Evolutionary conservation across 2,329 filamentous ascomycete genomes (phyloP), one percentile per base, ranked within the genome.

Genomic region (Rhinocladiella similis): DNA sequence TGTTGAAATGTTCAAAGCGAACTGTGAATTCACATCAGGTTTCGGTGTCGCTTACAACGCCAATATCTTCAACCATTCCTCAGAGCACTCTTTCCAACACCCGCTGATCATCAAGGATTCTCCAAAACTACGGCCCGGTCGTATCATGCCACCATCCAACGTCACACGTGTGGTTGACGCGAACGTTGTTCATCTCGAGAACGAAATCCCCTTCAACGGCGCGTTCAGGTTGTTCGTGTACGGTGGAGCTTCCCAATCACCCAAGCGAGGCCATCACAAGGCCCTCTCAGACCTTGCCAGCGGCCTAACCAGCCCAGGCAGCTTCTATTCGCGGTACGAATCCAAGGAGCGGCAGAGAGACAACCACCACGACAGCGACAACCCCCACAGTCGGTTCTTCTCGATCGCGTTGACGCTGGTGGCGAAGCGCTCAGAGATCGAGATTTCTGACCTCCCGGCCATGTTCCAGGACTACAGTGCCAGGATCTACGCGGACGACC

Each of bases 1-100:
- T 70, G 84, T 96, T 69, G 88, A 88, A 75, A 91, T 87, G 0
- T 96, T 96, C 80, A 96, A 96, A 72, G 89, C 90, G 55, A 85
- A 86, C 27, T 96, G 91, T 77, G 91, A 94, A 68, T 96, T 96
- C 73, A 96, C 91, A 10, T 91, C 88, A 62, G 92, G 92, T 56
- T 96, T 96, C 70, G 92, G 92, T 58, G 91, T 96, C 19, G 87
- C 86, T 27, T 96, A 96, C 76, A 82, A 86, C 62, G 80, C 88
- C 52, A 97, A 96, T 73, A 74, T 83, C 27, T 80, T 96, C 73
- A 96, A 96, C 75, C 96, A 91, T 90, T 89, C 87, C 9, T 72
- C 83, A 0, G 76, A 77, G 3, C 91, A 96, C 73, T 79, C 84
- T 1, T 89, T 87, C 13, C 80, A 88, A 67, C 90, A 89, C 16